Evolutionary conservation across 2,329 filamentous ascomycete genomes (phyloP).

Genomic region (Fusarium sp.): DNA sequence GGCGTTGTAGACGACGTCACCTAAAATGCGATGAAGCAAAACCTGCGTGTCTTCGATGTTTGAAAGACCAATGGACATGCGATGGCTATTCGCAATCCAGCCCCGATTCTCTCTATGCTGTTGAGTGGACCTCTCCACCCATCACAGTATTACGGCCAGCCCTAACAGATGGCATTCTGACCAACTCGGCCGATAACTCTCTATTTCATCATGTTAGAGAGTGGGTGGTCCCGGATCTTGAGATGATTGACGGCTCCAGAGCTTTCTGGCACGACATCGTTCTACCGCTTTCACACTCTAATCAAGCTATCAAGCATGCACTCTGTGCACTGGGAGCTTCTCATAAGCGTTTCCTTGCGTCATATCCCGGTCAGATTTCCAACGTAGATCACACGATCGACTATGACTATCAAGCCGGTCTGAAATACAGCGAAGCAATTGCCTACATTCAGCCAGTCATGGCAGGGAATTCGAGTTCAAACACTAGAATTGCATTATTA

Average conservation of each 20-base stretch:
- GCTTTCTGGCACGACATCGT: slow-evolving; percentile 13
- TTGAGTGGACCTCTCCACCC: no score
- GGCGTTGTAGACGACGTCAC: slow-evolving; percentile 27
- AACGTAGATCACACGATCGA: neutral
- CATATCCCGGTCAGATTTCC: neutral
- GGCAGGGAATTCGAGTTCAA: slow-evolving; percentile 7
- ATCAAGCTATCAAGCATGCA: neutral
- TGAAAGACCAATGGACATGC: slow-evolving; percentile 19
- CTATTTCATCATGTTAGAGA: slow-evolving; percentile 1
- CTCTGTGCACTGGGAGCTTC: slow-evolving; percentile 12
- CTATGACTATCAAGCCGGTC: slow-evolving; percentile 19
- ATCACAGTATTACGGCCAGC: neutral
- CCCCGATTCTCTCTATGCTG: neutral
- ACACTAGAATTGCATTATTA: slow-evolving; percentile 29
- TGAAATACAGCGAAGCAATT: slow-evolving; percentile 40
- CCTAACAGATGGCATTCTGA: neutral
- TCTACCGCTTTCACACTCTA: slow-evolving; percentile 2
- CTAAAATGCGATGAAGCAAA: slow-evolving; percentile 31
- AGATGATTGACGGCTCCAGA: neutral
- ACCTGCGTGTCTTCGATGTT: slow-evolving; percentile 17
- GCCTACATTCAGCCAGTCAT: slow-evolving; percentile 32
- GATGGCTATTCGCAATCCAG: slow-evolving; percentile 16
- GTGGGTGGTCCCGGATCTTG: neutral
- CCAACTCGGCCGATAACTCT: neutral
- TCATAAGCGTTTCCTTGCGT: neutral